Percentiles rank a stretch among this genome's conserved stretches.
These are phyloP conservation scores for Pinus albicaulis DNA, from an alignment of 75 land plant genomes.

Conservation along the genomic window DNA sequence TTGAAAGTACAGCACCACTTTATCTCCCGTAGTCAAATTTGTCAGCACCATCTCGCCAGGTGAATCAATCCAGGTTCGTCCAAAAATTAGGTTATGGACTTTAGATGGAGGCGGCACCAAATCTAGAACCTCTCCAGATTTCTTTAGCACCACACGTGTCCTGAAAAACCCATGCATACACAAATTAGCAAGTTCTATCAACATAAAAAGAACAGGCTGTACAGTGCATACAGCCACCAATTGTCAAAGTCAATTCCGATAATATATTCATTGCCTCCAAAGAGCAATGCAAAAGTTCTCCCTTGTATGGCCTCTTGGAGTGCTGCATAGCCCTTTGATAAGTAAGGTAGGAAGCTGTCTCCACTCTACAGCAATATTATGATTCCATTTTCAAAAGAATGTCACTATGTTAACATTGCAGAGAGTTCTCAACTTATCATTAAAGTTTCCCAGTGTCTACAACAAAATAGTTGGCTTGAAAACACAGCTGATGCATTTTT, in stretches of 20 bases:
- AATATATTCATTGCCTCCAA: background rate
- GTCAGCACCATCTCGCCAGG: slow-evolving; percentile 98
- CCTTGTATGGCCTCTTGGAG: background rate
- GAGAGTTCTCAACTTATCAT: background rate
- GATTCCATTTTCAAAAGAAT: background rate
- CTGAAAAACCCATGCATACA: slow-evolving; percentile 35
- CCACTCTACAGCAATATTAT: background rate
- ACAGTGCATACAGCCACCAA: background rate
- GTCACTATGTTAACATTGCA: background rate
- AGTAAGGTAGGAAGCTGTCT: background rate
- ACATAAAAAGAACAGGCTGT: background rate
- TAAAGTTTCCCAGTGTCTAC: too few relatives aligned
- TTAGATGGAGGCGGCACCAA: slow-evolving; percentile 97
- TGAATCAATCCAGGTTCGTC: slow-evolving; percentile 98
- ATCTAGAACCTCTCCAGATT: slow-evolving; percentile 75
- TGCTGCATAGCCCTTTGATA: background rate
- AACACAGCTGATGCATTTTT: background rate
- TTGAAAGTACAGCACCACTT: slow-evolving; percentile 95
- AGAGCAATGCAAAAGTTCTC: background rate
- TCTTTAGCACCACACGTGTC: slow-evolving; percentile 85
- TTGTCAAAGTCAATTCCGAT: background rate
- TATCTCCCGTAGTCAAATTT: slow-evolving; percentile 92
- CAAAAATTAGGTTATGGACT: slow-evolving; percentile 95
- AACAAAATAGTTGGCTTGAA: background rate
- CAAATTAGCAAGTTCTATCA: background rate